phyloP scores from a whole-genome alignment of 2,329 filamentous ascomycete genomes.

The Amphichorda felina region DNA sequence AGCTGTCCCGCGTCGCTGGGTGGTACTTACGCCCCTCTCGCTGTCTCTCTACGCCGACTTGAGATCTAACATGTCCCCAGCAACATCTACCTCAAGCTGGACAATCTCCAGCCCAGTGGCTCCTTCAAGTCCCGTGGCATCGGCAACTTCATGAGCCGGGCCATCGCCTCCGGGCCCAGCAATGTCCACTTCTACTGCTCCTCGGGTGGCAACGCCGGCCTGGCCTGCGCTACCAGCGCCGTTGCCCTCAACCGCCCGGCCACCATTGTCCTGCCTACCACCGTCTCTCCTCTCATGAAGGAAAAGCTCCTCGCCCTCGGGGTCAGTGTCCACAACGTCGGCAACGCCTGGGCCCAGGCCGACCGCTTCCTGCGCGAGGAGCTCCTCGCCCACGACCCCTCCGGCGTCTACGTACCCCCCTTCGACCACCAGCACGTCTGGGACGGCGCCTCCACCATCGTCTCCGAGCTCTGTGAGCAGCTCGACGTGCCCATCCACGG shows the following conservation, averaged over 20 bases:
- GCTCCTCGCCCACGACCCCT: slow-evolving; percentile 37
- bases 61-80: slow-evolving; percentile 23
- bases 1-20: slow-evolving; percentile 57
- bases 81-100: slow-evolving; percentile 75
- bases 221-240: slow-evolving; percentile 69
- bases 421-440: slow-evolving; percentile 60
- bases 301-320: slow-evolving; percentile 58
- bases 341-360: slow-evolving; percentile 57
- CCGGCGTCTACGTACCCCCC: slow-evolving; percentile 53
- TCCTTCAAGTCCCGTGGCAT: slow-evolving; percentile 79
- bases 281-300: slow-evolving; percentile 58
- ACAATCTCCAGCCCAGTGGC: slow-evolving; percentile 72
- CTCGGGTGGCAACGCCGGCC: slow-evolving; percentile 73
- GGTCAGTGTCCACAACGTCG: slow-evolving; percentile 55
- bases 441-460: slow-evolving; percentile 49
- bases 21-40: slow-evolving; percentile 42
- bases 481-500: slow-evolving; percentile 45
- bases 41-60: too few relatives aligned
- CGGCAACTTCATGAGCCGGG: slow-evolving; percentile 51
- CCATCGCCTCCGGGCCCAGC: slow-evolving; percentile 16
- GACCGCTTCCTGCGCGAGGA: slow-evolving; percentile 52
- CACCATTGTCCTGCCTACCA: slow-evolving; percentile 63
- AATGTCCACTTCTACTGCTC: slow-evolving; percentile 64
- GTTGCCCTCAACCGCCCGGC: slow-evolving; percentile 48
- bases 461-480: slow-evolving; percentile 35